Base-by-base conservation (phyloP, 1,284 basidiomycete species). In the Heterobasidion parviporum region DNA sequence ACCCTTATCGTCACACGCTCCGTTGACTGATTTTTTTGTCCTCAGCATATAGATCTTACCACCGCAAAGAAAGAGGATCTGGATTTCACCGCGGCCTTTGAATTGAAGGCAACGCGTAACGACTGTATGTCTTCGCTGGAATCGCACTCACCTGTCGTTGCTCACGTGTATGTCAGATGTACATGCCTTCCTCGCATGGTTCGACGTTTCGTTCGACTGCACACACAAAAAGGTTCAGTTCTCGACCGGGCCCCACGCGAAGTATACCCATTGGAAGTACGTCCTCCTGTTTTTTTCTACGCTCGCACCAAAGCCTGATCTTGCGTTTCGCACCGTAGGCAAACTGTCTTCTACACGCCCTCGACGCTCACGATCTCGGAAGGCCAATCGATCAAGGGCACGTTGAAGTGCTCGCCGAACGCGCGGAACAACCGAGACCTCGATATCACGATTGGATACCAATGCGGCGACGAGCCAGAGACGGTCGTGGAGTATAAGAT, bases 151-250 rank as follows among this genome's bases (percentile, higher is more conserved):
- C 58, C 34, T 56, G 44, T 52, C 33, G 59, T 55, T 52, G 52
- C 38, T 38, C 54, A 38, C 58, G 26, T 18, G 9, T n/a, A 26
- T 57, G 46, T 49, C 62, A 96, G 94, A 94, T 69, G 81, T 96
- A 16, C 97, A 99, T 68, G 97, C 97, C n/a, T 98, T 98, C 85
- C 85, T 99, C 54, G 95, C 94, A 43, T 99, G 97, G 97, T 99
- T 99, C 73, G 97, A 99, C 72, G 91, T 98, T 66, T 81, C 85
- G 51, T 99, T 99, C 74, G 88, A 92, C 57, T 94, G 92, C 68
- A 95, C 94, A 60, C 97, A 99, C 79, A 98, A 95, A 73, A 93
- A 93, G 64, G 87, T 97, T 61, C 86, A 87, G 66, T 98, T 98
- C 74, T 94, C 91, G 53, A 98, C 94, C 16, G 95, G 94, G 20